Evolutionary conservation across 2,329 filamentous ascomycete species (phyloP), one percentile per base, ranked within the genome.

Genomic region (Sporothrix dimorphospora): DNA sequence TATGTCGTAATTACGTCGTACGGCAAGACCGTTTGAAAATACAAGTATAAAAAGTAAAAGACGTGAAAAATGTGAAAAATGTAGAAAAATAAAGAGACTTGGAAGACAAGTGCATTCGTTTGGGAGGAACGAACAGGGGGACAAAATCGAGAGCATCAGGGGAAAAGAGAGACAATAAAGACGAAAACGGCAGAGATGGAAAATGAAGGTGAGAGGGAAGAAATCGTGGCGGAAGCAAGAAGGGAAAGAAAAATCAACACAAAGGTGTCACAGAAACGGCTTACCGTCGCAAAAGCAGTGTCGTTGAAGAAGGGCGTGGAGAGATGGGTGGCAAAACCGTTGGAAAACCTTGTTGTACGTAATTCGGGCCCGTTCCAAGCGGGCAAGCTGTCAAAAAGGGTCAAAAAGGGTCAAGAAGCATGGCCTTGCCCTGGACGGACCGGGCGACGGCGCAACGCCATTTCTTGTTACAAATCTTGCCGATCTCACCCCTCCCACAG

Each of bases 401-500:
- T n/a, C n/a, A n/a, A n/a, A n/a, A n/a, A n/a, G n/a, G n/a, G n/a
- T 12, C n/a, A 40, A 63, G 24, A 63, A 63, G 21, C 59, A 42
- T 63, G 59, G 38, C 59, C 59, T 42, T 38, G 11, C 59, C 38
- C 30, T 40, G 55, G 34, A 61, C 34, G 16, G 55, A 61, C 55
- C 40, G 55, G 30, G 55, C 19, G 55, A 40, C 55, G 55, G 55
- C 55, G 55, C 30, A 21, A 34, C 59, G 59, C 59, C 59, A 24
- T n/a, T n/a, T n/a, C n/a, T n/a, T n/a, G n/a, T n/a, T n/a, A n/a
- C n/a, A n/a, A n/a, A n/a, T n/a, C n/a, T n/a, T n/a, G n/a, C n/a
- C n/a, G n/a, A n/a, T 34, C 30, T 34, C 30, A 34, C 30, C 30
- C 45, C 45, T 47, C 19, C 9, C 45, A 47, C 45, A 47, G 45